Base-by-base conservation (phyloP, 768 basidiomycete genomes). In the Pluteus cervinus region DNA sequence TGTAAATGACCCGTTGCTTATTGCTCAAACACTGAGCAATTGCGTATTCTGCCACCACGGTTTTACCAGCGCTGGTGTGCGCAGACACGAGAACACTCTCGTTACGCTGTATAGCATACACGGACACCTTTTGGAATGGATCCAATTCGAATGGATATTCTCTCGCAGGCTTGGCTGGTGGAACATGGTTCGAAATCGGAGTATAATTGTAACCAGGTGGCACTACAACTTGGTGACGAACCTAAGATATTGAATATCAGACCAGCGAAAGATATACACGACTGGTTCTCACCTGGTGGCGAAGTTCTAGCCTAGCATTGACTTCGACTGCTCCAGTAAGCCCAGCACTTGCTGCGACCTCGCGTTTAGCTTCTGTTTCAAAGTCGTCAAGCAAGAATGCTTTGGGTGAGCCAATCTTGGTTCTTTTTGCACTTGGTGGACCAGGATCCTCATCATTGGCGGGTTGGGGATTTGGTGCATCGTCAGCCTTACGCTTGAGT, bases 11-110 rank as follows among this genome's bases (percentile, higher is more conserved):
- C 59, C 96, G 75, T 63, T 96, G 88, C 54, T 90, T 91, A 54
- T 86, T 82, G 60, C 81, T 81, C 51, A 99, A 67, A 72, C 88
- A 93, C 58, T 91, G 89, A 1, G 96, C 96, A 55, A 99, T 98
- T 31, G 96, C 96, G 61, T 98, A 99, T 68, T 99, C 96, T 31
- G 96, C 96, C 43, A 99, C 96, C 45, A 98, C 96, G 2, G 96
- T 99, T 66, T 99, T 99, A 53, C 96, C 96, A 24, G 96, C 96
- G 62, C 89, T 93, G 4, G 96, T 99, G 66, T 99, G 96, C 0
- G 96, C 96, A 16, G 94, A 97, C 11, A 99, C 96, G 35, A 99
- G 71, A 4, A 98, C 94, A 52, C 87, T 91, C 66, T 99, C 96
- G 56, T 96, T 94, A 25, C 96, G 75, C 57, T 99, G 91, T 35